Evolutionary conservation across 306 rosid species (phyloP), one percentile per base, ranked within the genome.

Genomic region (Begonia masoniana): DNA sequence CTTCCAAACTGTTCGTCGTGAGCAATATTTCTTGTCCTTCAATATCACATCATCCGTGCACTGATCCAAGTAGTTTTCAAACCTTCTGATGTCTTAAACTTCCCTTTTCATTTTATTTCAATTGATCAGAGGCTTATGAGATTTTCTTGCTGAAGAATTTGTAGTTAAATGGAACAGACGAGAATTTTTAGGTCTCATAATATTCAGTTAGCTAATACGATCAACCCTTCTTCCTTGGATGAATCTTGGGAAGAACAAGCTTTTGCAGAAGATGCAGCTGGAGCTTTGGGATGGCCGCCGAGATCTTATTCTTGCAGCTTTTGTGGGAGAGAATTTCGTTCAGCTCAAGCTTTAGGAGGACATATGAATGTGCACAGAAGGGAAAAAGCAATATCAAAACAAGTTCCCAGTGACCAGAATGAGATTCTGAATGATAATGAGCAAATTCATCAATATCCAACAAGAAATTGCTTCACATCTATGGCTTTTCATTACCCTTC

Each of bases 281-380:
- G 82, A 10, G 58, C 78, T 62, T 82, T 82, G 4, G 95, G 97
- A 57, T 89, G 97, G 97, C 97, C 97, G 0, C 97, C 95, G 10
- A 83, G 95, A 61, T 89, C 91, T 49, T 89, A 89, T 51, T 74
- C 94, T 56, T 89, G 97, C 65, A 85, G 91, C 58, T 89, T 89
- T 35, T 89, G 97, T 62, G 61, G 87, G 65, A 82, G 95, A 64
- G 94, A 89, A 68, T 89, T 89, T 58, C 71, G 94, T 54, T 89
- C 95, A 6, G 97, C 97, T 48, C 97, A 89, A 60, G 97, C 97
- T 14, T 69, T 89, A 0, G 95, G 97, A 1, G 95, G 97, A 56
- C 97, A 89, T 58, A 89, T 89, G 97, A 89, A 89, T 65, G 95
- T 89, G 47, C 97, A 89, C 63, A 75, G 95, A 59, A 82, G 93